Percentiles rank a stretch among this genome's conserved stretches.
These are phyloP conservation scores for Rostrohypoxylon terebratum DNA, from an alignment of 495 filamentous ascomycete species.

Conservation along the genomic window DNA sequence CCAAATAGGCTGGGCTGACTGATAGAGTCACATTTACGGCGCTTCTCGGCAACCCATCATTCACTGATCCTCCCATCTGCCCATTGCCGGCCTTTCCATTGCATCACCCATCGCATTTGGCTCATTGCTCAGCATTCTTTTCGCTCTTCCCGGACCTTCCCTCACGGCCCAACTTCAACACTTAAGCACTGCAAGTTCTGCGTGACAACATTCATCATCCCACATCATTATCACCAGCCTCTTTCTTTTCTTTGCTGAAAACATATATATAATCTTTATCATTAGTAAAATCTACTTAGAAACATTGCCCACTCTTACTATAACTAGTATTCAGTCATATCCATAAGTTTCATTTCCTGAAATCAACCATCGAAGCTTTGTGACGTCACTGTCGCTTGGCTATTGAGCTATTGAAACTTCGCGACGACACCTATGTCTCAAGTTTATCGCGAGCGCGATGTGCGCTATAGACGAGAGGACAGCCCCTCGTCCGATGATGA, in stretches of 20 bases:
- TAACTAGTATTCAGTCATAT: conserved; percentile 4
- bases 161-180: conserved; percentile 34
- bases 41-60: conserved; percentile 35
- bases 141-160: conserved; percentile 41
- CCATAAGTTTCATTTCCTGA: background rate
- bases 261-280: conserved; percentile 33
- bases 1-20: conserved; percentile 26
- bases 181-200: conserved; percentile 29
- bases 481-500: conserved; percentile 64
- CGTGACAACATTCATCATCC: conserved; percentile 46
- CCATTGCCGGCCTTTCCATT: conserved; percentile 14
- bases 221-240: conserved; percentile 42
- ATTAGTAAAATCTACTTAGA: conserved; percentile 5
- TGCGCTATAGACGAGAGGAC: conserved; percentile 57
- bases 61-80: conserved; percentile 9
- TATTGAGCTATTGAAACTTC: conserved; percentile 14
- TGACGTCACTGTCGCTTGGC: conserved; percentile 44
- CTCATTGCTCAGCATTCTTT: conserved; percentile 3
- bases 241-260: conserved; percentile 6
- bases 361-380: conserved; percentile 27
- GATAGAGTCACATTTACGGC: conserved; percentile 44
- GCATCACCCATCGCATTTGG: background rate
- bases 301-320: conserved; percentile 17
- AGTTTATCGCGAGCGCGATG: conserved; percentile 60
- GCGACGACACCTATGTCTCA: conserved; percentile 55